Conservation (phyloP, 306 rosid genomes). For the Ochetophila trinervis region DNA sequence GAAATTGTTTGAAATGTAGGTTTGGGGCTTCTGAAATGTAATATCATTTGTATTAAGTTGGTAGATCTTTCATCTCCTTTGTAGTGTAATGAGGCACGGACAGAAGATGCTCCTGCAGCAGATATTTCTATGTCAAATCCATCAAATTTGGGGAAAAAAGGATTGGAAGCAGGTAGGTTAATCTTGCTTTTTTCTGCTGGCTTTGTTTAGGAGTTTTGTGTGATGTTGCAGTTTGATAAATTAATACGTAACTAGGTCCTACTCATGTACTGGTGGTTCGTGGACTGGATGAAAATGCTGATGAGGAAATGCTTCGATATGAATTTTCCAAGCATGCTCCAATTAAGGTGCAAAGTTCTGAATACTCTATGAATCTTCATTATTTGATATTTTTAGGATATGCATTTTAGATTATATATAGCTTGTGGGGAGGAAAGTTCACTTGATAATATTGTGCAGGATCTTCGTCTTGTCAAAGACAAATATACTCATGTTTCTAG, state of each 20-base stretch:
- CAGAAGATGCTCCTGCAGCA: slow-evolving; percentile 94
- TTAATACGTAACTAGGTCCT: slow-evolving; percentile 59
- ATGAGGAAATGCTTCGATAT: slow-evolving; percentile 97
- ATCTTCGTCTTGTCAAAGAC: slow-evolving; percentile 96
- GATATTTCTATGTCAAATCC: slow-evolving; percentile 74
- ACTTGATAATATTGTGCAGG: slow-evolving; percentile 52
- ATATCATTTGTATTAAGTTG: not conserved
- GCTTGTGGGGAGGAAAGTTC: not conserved
- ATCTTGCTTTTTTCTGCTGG: slow-evolving; percentile 14
- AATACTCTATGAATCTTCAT: not conserved
- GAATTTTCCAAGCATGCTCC: slow-evolving; percentile 98
- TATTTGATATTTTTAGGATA: not conserved
- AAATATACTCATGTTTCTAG: slow-evolving; percentile 96
- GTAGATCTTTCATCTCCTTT: slow-evolving; percentile 15
- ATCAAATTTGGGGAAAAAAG: slow-evolving; percentile 62
- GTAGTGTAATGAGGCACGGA: slow-evolving; percentile 90
- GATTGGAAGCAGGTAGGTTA: slow-evolving; percentile 79
- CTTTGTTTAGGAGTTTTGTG: not conserved
- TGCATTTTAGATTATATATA: not conserved
- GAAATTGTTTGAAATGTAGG: too few species aligned
- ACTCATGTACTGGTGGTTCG: slow-evolving; percentile 99
- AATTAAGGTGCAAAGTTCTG: slow-evolving; percentile 57
- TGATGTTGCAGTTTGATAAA: too few species aligned
- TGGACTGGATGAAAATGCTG: slow-evolving; percentile 98
- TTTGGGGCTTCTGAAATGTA: too few species aligned